Base-by-base conservation (phyloP, 208 protist genomes). In the Crithidia brevicula region DNA sequence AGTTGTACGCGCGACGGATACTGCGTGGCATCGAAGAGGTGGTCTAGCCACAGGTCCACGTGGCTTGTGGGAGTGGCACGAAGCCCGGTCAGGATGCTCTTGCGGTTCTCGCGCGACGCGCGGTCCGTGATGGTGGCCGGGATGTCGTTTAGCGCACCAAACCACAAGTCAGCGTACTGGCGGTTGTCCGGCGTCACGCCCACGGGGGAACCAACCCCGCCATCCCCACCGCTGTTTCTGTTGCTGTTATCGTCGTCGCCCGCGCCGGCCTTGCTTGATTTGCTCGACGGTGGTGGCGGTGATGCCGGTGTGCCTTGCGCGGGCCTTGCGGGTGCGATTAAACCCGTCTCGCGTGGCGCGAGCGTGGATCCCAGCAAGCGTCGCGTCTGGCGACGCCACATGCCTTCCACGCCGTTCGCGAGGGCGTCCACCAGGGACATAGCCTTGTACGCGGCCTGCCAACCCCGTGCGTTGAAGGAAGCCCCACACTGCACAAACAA, bases 41-140 rank as follows among this genome's bases (percentile, higher is more conserved):
- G 78, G 43, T 96, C 91, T 11, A 96, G 69, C 88, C 91, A 96
- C 28, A 84, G 50, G 66, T 94, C 90, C 0, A 92, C 84, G 34
- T 66, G 63, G 53, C 77, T 79, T n/a, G 60, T 59, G 0, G 66
- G 73, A 20, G 79, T 38, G n/a, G 49, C 52, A 28, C 90, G 79
- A 11, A 92, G 54, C n/a, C 50, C 56, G 34, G 31, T 50, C 36
- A 95, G 52, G 50, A 92, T 88, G 47, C 47, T 34, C n/a, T 54
- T 56, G 20, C 90, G 85, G 45, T 74, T 74, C 28, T 77, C 54
- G 22, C 65, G 47, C 11, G 78, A 88, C 16, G 53, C 40, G 13
- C 53, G 63, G 34, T 77, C 71, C 54, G 82, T 54, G 59, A 90
- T 66, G 62, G 67, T 78, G 36, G 56, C 4, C 20, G 90, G 90